Conservation (phyloP, 176 grass and related monocot genomes). For the Cenchrus fungigraminus region DNA sequence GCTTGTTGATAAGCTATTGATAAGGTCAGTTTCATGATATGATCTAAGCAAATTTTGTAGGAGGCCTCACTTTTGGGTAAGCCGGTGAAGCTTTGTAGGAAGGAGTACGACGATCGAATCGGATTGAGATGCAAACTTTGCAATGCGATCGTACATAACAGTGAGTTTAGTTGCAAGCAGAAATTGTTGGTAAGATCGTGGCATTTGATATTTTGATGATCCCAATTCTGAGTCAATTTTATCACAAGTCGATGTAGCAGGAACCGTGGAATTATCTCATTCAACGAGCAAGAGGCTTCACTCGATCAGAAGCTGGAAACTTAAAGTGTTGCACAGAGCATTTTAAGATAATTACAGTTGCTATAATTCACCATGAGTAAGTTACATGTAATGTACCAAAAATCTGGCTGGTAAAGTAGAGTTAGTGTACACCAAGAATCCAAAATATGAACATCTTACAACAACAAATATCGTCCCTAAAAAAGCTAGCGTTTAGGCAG, state of each 20-base stretch:
- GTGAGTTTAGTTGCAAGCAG: not conserved
- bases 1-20: not conserved
- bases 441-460: slow-evolving; percentile 64
- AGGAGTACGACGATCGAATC: not conserved
- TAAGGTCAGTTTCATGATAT: not conserved
- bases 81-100: not conserved
- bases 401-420: slow-evolving; percentile 33
- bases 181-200: not conserved
- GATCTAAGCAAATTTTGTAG: not conserved
- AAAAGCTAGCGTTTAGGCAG: slow-evolving; percentile 41
- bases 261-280: not conserved
- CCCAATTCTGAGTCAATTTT: not conserved
- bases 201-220: not conserved
- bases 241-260: not conserved
- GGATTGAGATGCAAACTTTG: not conserved
- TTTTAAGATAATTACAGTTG: slow-evolving; percentile 54
- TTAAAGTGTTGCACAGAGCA: not conserved
- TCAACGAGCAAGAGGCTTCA: not conserved
- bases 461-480: slow-evolving; percentile 42
- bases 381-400: slow-evolving; percentile 48
- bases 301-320: not conserved
- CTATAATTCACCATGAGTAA: slow-evolving; percentile 45
- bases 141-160: not conserved
- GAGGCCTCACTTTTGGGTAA: not conserved
- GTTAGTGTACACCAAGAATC: slow-evolving; percentile 49